Percentiles rank a stretch among this genome's conserved stretches.
Conservation (phyloP, 2,329 filamentous ascomycete genomes). For the Arthrobotrys conoides region DNA sequence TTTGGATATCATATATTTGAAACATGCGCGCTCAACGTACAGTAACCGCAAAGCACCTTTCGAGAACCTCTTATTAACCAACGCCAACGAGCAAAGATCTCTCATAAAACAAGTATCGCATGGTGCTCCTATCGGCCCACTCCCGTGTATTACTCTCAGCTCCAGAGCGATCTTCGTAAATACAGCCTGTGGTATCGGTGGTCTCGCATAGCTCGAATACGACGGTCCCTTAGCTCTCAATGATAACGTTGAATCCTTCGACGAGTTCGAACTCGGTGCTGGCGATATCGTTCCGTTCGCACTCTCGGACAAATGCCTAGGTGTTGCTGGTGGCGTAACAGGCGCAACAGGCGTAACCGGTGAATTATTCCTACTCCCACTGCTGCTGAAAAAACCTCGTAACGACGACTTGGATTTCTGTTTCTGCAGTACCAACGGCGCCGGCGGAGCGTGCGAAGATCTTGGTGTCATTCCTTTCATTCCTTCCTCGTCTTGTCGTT, state of each 20-base stretch:
- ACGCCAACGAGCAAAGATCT: conserved; percentile 54
- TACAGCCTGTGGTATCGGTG: conserved; percentile 35
- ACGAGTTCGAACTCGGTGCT: conserved; percentile 41
- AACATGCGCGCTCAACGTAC: conserved; percentile 34
- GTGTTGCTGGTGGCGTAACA: conserved; percentile 50
- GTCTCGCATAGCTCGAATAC: conserved; percentile 43
- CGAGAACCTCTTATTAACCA: conserved; percentile 54
- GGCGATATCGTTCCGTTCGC: conserved; percentile 43
- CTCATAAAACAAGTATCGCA: conserved; percentile 61
- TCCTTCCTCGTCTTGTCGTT: conserved; percentile 36
- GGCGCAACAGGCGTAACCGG: conserved; percentile 13
- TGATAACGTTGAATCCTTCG: conserved; percentile 47
- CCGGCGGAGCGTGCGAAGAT: conserved; percentile 48
- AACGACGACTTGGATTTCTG: conserved; percentile 54
- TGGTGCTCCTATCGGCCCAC: conserved; percentile 42
- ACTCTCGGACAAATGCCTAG: conserved; percentile 24
- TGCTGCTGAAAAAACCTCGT: conserved; percentile 54
- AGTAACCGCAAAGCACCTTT: conserved; percentile 47
- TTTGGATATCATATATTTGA: conserved; percentile 15
- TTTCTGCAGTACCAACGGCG: conserved; percentile 53
- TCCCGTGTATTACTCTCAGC: conserved; percentile 48
- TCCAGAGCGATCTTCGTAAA: conserved; percentile 56
- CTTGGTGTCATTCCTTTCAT: conserved; percentile 56
- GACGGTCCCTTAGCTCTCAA: conserved; percentile 37
- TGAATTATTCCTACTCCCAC: conserved; percentile 35